phyloP scores from a whole-genome alignment of 495 filamentous ascomycete genomes.

The Filosporella fistucella region DNA sequence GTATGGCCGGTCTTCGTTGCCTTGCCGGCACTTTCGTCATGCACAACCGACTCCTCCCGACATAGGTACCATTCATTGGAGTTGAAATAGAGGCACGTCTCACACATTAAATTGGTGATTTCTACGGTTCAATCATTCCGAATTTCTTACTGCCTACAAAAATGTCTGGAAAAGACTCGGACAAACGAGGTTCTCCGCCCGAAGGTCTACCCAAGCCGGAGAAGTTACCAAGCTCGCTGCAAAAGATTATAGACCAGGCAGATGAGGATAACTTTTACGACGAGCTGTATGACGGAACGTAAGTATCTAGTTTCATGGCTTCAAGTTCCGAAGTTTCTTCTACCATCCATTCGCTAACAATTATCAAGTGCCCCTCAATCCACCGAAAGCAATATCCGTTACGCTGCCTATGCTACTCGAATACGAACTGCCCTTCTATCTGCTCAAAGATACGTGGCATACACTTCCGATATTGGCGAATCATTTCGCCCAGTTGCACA shows the following conservation, averaged over 20 bases:
- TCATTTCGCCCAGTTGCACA: slow-evolving; percentile 93
- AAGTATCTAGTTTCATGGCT: slow-evolving; percentile 29
- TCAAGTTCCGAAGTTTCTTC: not conserved
- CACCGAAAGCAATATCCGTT: slow-evolving; percentile 80
- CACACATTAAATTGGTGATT: too few species aligned
- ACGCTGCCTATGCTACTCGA: slow-evolving; percentile 86
- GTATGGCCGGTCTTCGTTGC: slow-evolving; percentile 8
- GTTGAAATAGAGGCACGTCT: too few species aligned
- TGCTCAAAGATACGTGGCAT: slow-evolving; percentile 94
- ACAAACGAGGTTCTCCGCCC: slow-evolving; percentile 14
- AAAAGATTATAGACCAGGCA: slow-evolving; percentile 58
- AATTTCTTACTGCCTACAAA: not conserved
- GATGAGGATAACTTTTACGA: slow-evolving; percentile 81
- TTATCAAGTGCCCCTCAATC: slow-evolving; percentile 63
- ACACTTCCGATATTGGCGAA: slow-evolving; percentile 95
- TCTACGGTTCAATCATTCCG: too few species aligned
- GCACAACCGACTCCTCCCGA: too few species aligned
- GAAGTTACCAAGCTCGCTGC: slow-evolving; percentile 63
- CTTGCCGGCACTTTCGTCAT: too few species aligned
- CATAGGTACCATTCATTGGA: too few species aligned
- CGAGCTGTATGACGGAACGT: slow-evolving; percentile 75
- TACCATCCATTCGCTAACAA: slow-evolving; percentile 7
- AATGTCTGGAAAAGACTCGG: slow-evolving; percentile 26
- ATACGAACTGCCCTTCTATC: slow-evolving; percentile 84
- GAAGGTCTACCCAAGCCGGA: slow-evolving; percentile 47